Evolutionary conservation across 257 asterid species (phyloP).

Genomic region (Solanum infundibuliforme): DNA sequence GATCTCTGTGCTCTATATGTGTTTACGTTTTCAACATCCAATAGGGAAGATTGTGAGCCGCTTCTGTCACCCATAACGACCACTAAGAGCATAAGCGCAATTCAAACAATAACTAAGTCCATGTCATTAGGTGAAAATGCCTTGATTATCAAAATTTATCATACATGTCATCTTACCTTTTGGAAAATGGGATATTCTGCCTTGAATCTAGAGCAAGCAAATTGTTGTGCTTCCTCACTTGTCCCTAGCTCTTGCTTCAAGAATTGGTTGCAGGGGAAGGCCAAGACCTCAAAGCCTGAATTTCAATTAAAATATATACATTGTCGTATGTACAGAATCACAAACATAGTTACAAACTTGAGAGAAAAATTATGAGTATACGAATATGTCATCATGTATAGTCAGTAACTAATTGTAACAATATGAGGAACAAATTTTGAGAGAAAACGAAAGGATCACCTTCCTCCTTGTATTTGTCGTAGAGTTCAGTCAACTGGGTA

Average conservation of each 20-base stretch:
- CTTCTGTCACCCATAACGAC: neutral
- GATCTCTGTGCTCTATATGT: neutral
- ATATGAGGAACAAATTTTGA: neutral
- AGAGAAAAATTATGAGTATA: neutral
- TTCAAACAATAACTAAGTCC: neutral
- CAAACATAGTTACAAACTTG: neutral
- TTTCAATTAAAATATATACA: neutral
- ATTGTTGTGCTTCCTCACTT: conserved; percentile 63
- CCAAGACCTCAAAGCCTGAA: conserved; percentile 74
- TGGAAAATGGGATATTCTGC: conserved; percentile 85
- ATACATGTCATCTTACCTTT: conserved; percentile 31
- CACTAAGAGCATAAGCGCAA: neutral
- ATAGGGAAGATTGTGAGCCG: neutral
- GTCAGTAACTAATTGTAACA: neutral
- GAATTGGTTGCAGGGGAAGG: conserved; percentile 91
- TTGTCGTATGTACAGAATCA: neutral
- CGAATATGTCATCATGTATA: neutral
- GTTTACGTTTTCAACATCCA: neutral
- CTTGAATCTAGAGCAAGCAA: conserved; percentile 77
- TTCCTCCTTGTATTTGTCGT: conserved; percentile 50
- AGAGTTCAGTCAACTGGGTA: conserved; percentile 62
- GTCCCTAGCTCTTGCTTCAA: conserved; percentile 78
- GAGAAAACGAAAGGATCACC: conserved; percentile 23
- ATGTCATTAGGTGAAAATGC: neutral
- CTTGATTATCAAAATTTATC: neutral